Conservation (phyloP, 345 rosid genomes). For the Populus euphratica region DNA sequence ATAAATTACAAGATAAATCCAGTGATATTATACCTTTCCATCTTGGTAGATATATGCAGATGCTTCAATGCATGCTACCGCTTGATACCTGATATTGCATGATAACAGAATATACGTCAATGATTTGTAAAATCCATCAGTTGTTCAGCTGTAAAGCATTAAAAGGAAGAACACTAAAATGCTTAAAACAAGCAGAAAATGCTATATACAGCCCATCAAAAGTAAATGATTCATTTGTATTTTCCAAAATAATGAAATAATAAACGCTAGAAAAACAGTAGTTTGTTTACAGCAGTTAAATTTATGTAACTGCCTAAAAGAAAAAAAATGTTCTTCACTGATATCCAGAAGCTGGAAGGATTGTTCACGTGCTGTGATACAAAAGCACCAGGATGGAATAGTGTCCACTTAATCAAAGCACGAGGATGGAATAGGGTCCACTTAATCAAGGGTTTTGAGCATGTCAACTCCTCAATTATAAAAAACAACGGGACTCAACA, state of each 20-base stretch:
- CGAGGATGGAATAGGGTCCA: too few species aligned
- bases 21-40: slow-evolving; percentile 58
- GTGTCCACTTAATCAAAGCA: too few species aligned
- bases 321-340: background rate
- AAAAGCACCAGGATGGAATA: background rate
- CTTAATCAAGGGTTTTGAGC: background rate
- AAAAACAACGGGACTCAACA: background rate
- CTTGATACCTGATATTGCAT: slow-evolving; percentile 69
- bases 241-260: background rate
- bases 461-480: background rate
- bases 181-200: background rate
- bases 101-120: slow-evolving; percentile 8
- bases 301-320: background rate
- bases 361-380: background rate
- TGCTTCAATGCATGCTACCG: slow-evolving; percentile 95
- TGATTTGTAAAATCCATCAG: background rate
- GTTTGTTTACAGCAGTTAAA: background rate
- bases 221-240: background rate
- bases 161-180: background rate
- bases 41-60: slow-evolving; percentile 94
- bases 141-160: slow-evolving; percentile 1
- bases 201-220: background rate
- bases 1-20: background rate
- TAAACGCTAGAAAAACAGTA: background rate
- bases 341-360: background rate